Conservation (phyloP, 805 yeast species). For the Pichia deserticola region DNA sequence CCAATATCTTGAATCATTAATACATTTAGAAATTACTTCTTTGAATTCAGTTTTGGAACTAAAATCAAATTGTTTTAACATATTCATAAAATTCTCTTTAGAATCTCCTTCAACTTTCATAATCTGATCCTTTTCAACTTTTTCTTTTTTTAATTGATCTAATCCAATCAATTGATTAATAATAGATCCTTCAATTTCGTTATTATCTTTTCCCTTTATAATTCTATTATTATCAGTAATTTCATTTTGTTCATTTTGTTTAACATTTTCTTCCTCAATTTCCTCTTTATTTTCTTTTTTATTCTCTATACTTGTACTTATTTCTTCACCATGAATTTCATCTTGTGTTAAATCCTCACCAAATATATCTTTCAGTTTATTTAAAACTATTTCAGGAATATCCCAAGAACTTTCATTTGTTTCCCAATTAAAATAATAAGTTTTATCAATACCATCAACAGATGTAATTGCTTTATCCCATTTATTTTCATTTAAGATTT, state of each 20-base stretch:
- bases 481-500: slow-evolving; percentile 28
- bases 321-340: slow-evolving; percentile 3
- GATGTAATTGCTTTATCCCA: slow-evolving; percentile 47
- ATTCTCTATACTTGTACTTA: neutral
- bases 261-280: neutral
- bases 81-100: slow-evolving; percentile 32
- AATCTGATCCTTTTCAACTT: neutral
- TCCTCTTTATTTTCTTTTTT: neutral
- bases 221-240: too few species aligned
- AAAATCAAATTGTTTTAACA: slow-evolving; percentile 50
- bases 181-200: neutral
- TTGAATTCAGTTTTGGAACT: slow-evolving; percentile 74
- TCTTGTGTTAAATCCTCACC: slow-evolving; percentile 15
- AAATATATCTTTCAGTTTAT: neutral
- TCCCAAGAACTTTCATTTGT: slow-evolving; percentile 77
- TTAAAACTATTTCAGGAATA: slow-evolving; percentile 46
- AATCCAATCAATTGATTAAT: neutral
- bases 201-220: too few species aligned
- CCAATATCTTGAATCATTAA: slow-evolving; percentile 63
- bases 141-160: neutral
- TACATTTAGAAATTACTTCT: slow-evolving; percentile 50
- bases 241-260: too few species aligned
- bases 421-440: slow-evolving; percentile 58
- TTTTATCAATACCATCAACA: slow-evolving; percentile 17
- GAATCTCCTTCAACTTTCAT: neutral